These are phyloP conservation scores for Ganoderma meredithae DNA, from an alignment of 1,284 basidiomycete genomes.

Conservation along the genomic window DNA sequence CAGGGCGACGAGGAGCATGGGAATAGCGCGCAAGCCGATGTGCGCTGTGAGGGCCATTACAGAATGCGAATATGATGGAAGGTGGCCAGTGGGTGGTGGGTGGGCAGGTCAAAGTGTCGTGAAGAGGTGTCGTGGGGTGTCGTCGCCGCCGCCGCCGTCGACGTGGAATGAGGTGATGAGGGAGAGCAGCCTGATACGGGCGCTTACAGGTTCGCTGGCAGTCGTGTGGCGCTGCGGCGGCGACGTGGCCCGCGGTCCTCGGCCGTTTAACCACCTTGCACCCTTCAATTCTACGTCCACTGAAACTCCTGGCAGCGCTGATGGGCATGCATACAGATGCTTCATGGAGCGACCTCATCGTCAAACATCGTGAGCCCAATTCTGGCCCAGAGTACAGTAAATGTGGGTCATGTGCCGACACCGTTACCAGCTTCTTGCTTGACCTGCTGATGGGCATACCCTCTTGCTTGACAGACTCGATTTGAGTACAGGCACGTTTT, in stretches of 20 bases:
- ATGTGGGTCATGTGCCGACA: not conserved
- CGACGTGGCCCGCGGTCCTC: not conserved
- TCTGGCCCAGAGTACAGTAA: not conserved
- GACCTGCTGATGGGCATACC: not conserved
- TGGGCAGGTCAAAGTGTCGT: too few relatives aligned
- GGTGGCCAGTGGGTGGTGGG: too few relatives aligned
- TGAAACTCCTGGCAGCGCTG: not conserved
- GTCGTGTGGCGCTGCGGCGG: not conserved
- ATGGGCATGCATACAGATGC: not conserved
- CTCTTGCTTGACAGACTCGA: not conserved
- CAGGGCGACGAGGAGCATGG: constrained; percentile 42
- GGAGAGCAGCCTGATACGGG: constrained; percentile 4
- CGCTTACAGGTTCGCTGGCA: constrained; percentile 16
- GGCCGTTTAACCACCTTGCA: not conserved
- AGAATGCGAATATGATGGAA: not conserved
- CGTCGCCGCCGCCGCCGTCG: constrained; percentile 16
- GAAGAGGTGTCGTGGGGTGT: not conserved
- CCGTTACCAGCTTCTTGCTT: too few relatives aligned
- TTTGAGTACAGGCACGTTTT: not conserved
- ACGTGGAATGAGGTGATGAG: constrained; percentile 14
- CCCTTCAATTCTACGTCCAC: not conserved
- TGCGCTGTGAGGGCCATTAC: constrained; percentile 9
- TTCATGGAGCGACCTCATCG: not conserved
- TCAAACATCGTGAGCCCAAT: not conserved
- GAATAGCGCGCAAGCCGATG: constrained; percentile 24